Evolutionary conservation across 768 basidiomycete species (phyloP), one percentile per base, ranked within the genome.

Genomic region (Chalciporus pseudorubinellus): DNA sequence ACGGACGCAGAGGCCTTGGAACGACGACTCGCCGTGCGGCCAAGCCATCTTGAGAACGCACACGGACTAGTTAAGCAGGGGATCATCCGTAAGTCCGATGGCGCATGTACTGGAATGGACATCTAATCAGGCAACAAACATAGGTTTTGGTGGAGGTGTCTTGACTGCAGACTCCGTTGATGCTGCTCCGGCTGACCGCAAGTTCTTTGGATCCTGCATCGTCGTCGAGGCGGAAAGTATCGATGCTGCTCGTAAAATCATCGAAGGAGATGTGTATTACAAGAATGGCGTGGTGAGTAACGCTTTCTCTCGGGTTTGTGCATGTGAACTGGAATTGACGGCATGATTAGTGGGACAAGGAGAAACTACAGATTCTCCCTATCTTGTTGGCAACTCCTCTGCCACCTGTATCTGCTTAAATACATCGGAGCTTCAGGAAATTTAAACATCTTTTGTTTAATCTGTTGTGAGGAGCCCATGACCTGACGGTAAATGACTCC

Each of bases 71-170:
- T 70, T 36, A 63, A 58, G 18, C 64, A 66, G 3, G 82, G 81
- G 0, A 52, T 75, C 43, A 67, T 84, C 43, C 79, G 85, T 85
- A 63, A 59, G 82, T 70, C 19, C 18, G 11, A 19, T 20, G 40
- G 38, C 51, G 40, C 33, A 6, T 49, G 44, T 22, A 29, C 14
- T 18, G 40, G 19, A 28, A 24, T 36, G 12, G 2, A 16, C 7
- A 29, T 51, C 56, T 61, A 55, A 69, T 44, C 20, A 48, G 51
- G 36, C 39, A 26, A 31, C 10, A 22, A 52, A 33, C 39, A 50
- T 24, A 86, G 83, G 78, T 19, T 51, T 81, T n/a, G 85, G 77
- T 11, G 84, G 83, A 29, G 77, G 73, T 19, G 51, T 84, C 50
- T 62, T 84, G 50, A 79, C 75, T 11, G 76, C 83, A 0, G 82